phyloP scores from a whole-genome alignment of 495 filamentous ascomycete species.

The Cenococcum geophilum region DNA sequence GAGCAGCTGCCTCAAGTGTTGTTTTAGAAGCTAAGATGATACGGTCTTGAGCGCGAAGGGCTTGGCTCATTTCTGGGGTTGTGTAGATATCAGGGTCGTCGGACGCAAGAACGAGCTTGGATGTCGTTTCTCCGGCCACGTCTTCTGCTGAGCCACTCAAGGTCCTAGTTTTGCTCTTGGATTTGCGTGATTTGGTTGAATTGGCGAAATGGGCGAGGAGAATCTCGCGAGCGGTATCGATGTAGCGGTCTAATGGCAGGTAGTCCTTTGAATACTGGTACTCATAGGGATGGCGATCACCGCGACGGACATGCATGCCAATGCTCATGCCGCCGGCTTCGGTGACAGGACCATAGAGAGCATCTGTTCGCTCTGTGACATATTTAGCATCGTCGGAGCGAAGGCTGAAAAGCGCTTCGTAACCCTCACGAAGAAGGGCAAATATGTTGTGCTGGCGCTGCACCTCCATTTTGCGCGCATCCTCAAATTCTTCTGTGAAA shows the following conservation, averaged over 20 bases:
- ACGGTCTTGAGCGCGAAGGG: conserved; percentile 54
- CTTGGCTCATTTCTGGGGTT: conserved; percentile 47
- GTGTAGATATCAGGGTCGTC: conserved; percentile 66
- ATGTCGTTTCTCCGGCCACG: conserved; percentile 17
- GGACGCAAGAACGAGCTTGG: conserved; percentile 54
- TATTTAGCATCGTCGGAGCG: conserved; percentile 52
- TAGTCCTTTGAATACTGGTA: conserved; percentile 61
- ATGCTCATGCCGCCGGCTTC: conserved; percentile 45
- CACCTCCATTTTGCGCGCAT: conserved; percentile 43
- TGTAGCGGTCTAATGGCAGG: conserved; percentile 58
- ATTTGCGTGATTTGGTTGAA: conserved; percentile 10
- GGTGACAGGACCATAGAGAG: conserved; percentile 40
- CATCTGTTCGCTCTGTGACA: conserved; percentile 45
- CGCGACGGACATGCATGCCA: conserved; percentile 66
- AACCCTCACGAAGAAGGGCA: conserved; percentile 54
- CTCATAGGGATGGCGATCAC: conserved; percentile 62
- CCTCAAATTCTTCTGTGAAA: conserved; percentile 49
- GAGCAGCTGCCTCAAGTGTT: conserved; percentile 38
- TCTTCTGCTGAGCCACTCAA: neutral
- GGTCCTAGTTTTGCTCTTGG: conserved; percentile 12
- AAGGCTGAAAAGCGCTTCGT: conserved; percentile 59
- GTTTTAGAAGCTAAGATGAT: conserved; percentile 59
- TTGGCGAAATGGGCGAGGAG: conserved; percentile 24
- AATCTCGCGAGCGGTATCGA: conserved; percentile 43
- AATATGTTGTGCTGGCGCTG: conserved; percentile 52